A percentile compares a stretch with the other conserved stretches of the same genome.
phyloP scores from a whole-genome alignment of 169 alveolate species.

The Eimeria sp. region DNA sequence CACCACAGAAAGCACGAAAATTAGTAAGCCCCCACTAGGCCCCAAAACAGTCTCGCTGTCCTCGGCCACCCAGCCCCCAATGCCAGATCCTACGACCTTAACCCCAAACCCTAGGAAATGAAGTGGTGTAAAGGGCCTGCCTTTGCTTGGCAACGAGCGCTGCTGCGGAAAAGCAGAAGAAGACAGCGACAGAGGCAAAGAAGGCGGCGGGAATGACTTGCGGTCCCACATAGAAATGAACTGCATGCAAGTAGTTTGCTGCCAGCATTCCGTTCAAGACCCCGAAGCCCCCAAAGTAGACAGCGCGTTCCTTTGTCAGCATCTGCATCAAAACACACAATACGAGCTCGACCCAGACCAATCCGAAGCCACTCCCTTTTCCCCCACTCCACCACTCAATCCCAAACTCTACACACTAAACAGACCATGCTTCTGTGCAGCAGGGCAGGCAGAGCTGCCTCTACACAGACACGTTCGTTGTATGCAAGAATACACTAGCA shows the following conservation, averaged over 20 bases:
- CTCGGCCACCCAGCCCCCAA: background rate
- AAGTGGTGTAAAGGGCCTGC: background rate
- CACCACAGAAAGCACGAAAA: background rate
- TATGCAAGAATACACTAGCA: background rate
- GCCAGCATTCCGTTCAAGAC: conserved; percentile 54
- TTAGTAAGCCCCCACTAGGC: background rate
- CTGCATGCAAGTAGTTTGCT: conserved; percentile 31
- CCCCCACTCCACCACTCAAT: background rate
- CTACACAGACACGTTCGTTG: background rate
- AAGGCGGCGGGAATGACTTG: conserved; percentile 69
- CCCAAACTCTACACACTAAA: conserved; percentile 25
- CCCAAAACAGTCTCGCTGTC: background rate
- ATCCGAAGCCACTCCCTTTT: background rate
- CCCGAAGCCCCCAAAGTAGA: conserved; percentile 69
- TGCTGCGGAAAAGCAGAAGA: conserved; percentile 78
- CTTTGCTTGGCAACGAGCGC: conserved; percentile 67
- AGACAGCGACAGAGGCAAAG: conserved; percentile 69
- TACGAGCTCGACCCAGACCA: background rate
- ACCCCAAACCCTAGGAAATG: background rate
- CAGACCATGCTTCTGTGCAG: background rate
- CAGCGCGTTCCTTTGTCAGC: conserved; percentile 57
- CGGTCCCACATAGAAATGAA: conserved; percentile 42
- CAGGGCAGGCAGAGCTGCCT: background rate
- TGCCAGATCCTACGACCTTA: background rate
- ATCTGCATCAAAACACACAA: conserved; percentile 18